phyloP scores from a whole-genome alignment of 176 grass and related monocot species.

The Thalia dealbata region DNA sequence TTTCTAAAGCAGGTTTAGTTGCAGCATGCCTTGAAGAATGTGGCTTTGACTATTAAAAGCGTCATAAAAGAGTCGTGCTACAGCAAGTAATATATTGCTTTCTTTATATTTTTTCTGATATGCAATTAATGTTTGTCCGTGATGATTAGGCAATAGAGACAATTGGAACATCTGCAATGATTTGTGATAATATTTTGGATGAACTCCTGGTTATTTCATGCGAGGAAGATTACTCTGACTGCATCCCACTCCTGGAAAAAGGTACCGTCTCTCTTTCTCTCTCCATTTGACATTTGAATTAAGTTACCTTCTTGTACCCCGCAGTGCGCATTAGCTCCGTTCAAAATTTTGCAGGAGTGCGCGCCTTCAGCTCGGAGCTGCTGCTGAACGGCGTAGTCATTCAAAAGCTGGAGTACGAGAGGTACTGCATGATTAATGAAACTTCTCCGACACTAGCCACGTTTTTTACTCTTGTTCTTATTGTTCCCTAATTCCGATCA shows the following conservation, averaged over 20 bases:
- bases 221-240: constrained; percentile 63
- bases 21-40: no score
- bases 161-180: constrained; percentile 58
- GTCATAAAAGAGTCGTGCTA: not conserved
- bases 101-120: not conserved
- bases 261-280: constrained; percentile 25
- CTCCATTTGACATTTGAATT: not conserved
- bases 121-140: not conserved
- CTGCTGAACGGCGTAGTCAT: constrained; percentile 66
- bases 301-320: not conserved
- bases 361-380: constrained; percentile 46
- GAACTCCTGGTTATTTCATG: constrained; percentile 75
- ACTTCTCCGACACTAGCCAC: no score
- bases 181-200: constrained; percentile 16
- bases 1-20: not conserved
- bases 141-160: constrained; percentile 54
- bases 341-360: constrained; percentile 24
- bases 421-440: constrained; percentile 18
- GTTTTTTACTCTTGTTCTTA: no score
- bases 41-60: no score
- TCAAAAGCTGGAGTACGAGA: constrained; percentile 72
- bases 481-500: no score
- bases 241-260: constrained; percentile 53
- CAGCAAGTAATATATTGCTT: not conserved
- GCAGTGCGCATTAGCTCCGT: not conserved